Base-by-base conservation (phyloP, 2,329 filamentous ascomycete genomes). In the Samsoniella hepiali region DNA sequence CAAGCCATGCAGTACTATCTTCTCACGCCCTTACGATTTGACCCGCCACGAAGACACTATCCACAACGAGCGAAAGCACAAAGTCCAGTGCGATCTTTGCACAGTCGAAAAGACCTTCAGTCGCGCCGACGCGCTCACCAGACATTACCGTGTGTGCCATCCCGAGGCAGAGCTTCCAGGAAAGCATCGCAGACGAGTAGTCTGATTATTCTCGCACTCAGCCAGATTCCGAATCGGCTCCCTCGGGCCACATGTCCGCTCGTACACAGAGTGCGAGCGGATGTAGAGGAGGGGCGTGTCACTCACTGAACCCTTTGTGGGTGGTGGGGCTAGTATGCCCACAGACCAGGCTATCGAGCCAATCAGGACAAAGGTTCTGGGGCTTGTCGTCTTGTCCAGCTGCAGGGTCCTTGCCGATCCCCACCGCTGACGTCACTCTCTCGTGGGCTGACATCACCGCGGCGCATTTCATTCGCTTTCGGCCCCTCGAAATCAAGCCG, bases 41-140 rank as follows among this genome's bases (percentile, higher is more conserved):
- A 99, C 95, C 0, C 85, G 95, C 29, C 95, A 99, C 73, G 95
- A 99, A 75, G 94, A 97, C 68, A 98, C 95, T 0, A 98, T 98
- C 67, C 95, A 98, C 83, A 97, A 97, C 70, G 89, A 88, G 1
- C 88, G 91, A 70, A 97, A 97, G 82, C 88, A 93, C 75, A 98
- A 98, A 80, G 93, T 97, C 8, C 88, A 92, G 51, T 99, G 95
- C 76, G 88, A 93, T 66, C 79, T 97, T 55, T 99, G 95, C 77
- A 93, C 91, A 1, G 93, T 98, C 71, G 94, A 98, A 72, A 98
- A 98, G 83, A 96, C 92, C 0, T 99, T 99, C 73, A 97, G 93
- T 69, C 88, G 95, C 64, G 95, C 94, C 67, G 95, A 99, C 79
- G 95, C 95, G 1, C 82, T 98, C 55, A 98, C 94, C 15, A 83